Conservation (phyloP, 768 basidiomycete genomes). For the Boletus sp. region DNA sequence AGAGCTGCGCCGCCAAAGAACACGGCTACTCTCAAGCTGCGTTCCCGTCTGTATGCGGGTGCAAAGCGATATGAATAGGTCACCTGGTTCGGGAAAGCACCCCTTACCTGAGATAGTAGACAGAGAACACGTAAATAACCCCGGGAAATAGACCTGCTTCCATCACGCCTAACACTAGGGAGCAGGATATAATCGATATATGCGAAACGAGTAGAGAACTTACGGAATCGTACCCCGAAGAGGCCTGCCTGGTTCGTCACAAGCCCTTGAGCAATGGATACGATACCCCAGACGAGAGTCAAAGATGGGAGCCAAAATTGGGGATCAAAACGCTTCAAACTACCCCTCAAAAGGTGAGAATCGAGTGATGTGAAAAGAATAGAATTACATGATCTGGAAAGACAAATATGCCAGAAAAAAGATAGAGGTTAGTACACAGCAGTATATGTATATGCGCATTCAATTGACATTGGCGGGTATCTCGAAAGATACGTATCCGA, state of each 20-base stretch:
- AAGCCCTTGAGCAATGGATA: slow-evolving; percentile 53
- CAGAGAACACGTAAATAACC: slow-evolving; percentile 56
- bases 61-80: background rate
- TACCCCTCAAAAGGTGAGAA: slow-evolving; percentile 20
- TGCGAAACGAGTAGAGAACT: slow-evolving; percentile 16
- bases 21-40: slow-evolving; percentile 59
- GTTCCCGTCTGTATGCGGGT: slow-evolving; percentile 43
- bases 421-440: background rate
- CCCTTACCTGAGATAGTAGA: slow-evolving; percentile 51
- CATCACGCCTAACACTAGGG: slow-evolving; percentile 50
- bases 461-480: slow-evolving; percentile 51
- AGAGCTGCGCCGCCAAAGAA: slow-evolving; percentile 63
- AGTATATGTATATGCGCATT: background rate
- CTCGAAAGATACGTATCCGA: slow-evolving; percentile 61
- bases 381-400: slow-evolving; percentile 27
- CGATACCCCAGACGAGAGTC: slow-evolving; percentile 59
- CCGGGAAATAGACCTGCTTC: slow-evolving; percentile 64
- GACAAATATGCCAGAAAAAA: background rate
- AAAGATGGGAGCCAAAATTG: slow-evolving; percentile 58
- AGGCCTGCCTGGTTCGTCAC: slow-evolving; percentile 52
- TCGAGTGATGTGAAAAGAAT: background rate
- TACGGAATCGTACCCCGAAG: slow-evolving; percentile 54
- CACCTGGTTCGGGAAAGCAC: background rate
- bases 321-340: slow-evolving; percentile 60
- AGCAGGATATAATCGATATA: background rate